A percentile compares a stretch with the other conserved stretches of the same genome.
Conservation (phyloP, 202 grass and related monocot species). For the Digitaria exilis region DNA sequence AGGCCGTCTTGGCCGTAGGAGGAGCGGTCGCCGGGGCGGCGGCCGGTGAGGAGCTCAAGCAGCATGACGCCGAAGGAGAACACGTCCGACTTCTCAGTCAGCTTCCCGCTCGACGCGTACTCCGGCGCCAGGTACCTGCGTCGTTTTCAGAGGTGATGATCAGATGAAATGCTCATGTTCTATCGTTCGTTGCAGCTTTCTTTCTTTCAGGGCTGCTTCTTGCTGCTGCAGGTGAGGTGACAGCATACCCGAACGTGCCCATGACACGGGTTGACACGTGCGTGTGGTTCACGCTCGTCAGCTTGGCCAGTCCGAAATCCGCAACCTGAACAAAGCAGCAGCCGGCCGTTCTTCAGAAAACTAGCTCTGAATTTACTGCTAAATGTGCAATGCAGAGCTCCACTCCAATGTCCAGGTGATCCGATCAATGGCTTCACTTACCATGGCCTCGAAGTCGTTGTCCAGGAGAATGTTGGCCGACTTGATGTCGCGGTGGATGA, state of each 20-base stretch:
- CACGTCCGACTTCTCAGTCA: conserved; percentile 69
- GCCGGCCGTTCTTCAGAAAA: not conserved
- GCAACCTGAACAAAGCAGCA: conserved; percentile 52
- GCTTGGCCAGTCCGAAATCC: conserved; percentile 85
- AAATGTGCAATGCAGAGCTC: not conserved
- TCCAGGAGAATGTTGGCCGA: conserved; percentile 75
- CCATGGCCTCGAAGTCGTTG: conserved; percentile 74
- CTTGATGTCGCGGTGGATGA: conserved; percentile 89
- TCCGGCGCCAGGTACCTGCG: conserved; percentile 72
- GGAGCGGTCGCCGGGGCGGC: conserved; percentile 57
- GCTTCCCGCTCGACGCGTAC: conserved; percentile 77
- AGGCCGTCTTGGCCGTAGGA: conserved; percentile 66
- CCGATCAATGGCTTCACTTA: conserved; percentile 9
- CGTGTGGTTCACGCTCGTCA: conserved; percentile 63
- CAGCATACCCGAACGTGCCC: conserved; percentile 88
- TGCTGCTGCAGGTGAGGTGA: too few species aligned
- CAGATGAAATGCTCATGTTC: too few species aligned
- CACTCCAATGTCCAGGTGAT: not conserved
- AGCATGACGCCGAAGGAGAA: conserved; percentile 77
- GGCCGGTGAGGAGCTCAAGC: conserved; percentile 69
- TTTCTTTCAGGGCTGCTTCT: too few species aligned
- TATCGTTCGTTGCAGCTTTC: too few species aligned
- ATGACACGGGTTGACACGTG: conserved; percentile 86
- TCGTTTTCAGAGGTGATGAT: too few species aligned
- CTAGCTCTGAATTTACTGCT: not conserved